phyloP scores from a whole-genome alignment of 2,329 filamentous ascomycete species.

The Penicillium verrucosum region DNA sequence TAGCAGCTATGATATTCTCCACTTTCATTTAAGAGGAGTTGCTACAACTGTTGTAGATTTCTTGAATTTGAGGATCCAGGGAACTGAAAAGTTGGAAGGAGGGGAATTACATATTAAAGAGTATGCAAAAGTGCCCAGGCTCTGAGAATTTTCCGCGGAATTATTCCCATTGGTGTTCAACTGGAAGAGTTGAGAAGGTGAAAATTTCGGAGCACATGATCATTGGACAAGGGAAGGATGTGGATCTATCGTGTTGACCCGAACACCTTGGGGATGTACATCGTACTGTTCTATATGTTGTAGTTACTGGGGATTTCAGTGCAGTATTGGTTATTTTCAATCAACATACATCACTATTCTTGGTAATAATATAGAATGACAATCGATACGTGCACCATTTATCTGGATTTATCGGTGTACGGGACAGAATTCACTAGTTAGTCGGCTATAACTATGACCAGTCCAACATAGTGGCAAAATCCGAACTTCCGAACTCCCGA shows the following conservation, averaged over 20 bases:
- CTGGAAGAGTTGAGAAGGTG: background rate
- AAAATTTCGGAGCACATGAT: constrained; percentile 7
- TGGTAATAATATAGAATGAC: background rate
- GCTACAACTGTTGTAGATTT: background rate
- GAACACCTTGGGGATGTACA: background rate
- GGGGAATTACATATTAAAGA: constrained; percentile 11
- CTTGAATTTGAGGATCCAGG: background rate
- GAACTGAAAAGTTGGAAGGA: background rate
- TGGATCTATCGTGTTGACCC: constrained; percentile 3
- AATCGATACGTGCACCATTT: background rate
- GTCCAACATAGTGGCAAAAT: background rate
- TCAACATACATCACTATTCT: background rate
- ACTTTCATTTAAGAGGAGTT: background rate
- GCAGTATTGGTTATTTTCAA: no score
- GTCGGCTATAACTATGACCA: background rate
- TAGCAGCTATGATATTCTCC: background rate
- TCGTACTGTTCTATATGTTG: background rate
- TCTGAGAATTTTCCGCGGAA: constrained; percentile 6
- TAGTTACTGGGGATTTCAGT: no score
- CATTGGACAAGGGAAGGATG: constrained; percentile 11
- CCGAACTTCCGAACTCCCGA: background rate
- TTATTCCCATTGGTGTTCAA: constrained; percentile 16
- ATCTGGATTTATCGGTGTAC: background rate
- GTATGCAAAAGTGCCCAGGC: constrained; percentile 7
- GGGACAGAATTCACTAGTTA: no score